Conservation (phyloP, 352 stramenopile genomes). For the Phytophthora syringae region DNA sequence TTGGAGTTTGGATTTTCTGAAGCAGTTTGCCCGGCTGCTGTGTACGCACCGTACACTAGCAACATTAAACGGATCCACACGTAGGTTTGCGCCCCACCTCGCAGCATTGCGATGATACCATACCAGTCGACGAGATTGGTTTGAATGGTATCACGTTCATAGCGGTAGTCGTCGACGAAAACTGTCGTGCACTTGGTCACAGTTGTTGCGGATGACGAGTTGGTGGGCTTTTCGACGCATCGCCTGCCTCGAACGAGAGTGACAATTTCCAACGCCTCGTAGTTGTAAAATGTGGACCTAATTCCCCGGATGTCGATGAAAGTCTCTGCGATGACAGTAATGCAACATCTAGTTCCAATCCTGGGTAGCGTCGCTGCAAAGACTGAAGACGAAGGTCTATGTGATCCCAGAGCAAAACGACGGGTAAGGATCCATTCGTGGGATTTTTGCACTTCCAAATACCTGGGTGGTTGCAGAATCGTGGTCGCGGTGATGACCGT, state of each 20-base stretch:
- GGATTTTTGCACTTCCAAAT: constrained; percentile 42
- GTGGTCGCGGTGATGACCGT: constrained; percentile 10
- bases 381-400: constrained; percentile 31
- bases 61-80: constrained; percentile 53
- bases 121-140: constrained; percentile 49
- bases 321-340: constrained; percentile 32
- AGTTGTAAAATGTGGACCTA: constrained; percentile 17
- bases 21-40: neutral
- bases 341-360: constrained; percentile 34
- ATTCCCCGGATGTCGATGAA: constrained; percentile 13
- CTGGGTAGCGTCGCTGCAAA: constrained; percentile 33
- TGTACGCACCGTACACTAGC: constrained; percentile 24
- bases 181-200: constrained; percentile 33
- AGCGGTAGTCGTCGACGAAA: constrained; percentile 63
- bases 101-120: constrained; percentile 34
- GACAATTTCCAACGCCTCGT: constrained; percentile 39
- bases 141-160: constrained; percentile 46
- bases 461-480: constrained; percentile 35
- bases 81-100: constrained; percentile 41
- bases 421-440: constrained; percentile 5
- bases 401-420: constrained; percentile 40
- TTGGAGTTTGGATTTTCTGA: neutral
- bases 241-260: constrained; percentile 39
- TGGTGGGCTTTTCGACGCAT: constrained; percentile 3
- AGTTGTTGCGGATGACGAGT: neutral